phyloP scores from a whole-genome alignment of 2,329 filamentous ascomycete genomes.

The Trichoderma pleuroti region DNA sequence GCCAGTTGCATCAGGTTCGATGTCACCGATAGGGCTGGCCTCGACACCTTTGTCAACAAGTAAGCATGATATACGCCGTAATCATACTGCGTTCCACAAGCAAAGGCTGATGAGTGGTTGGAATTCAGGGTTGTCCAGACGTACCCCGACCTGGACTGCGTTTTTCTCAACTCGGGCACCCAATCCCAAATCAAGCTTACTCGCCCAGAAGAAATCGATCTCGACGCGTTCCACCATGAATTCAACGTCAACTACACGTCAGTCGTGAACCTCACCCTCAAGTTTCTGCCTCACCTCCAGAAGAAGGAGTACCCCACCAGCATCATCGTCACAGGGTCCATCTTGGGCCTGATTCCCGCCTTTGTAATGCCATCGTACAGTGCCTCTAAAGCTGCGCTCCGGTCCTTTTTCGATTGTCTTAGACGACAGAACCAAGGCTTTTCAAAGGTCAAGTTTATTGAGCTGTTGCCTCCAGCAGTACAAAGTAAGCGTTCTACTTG shows the following conservation, averaged over 20 bases:
- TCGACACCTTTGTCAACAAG: constrained; percentile 24
- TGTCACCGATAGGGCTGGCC: constrained; percentile 40
- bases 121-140: constrained; percentile 14
- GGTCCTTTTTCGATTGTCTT: constrained; percentile 23
- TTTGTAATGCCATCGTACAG: constrained; percentile 23
- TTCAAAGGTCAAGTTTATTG: constrained; percentile 22
- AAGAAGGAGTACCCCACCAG: constrained; percentile 19
- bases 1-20: constrained; percentile 40
- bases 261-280: constrained; percentile 24
- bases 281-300: constrained; percentile 22
- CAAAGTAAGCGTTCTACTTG: constrained; percentile 18
- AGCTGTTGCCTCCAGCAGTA: constrained; percentile 24
- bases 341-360: constrained; percentile 21
- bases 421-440: constrained; percentile 21
- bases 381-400: constrained; percentile 25
- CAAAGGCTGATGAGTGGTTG: not conserved
- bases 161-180: constrained; percentile 56
- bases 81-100: not conserved
- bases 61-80: not conserved
- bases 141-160: constrained; percentile 51
- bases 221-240: constrained; percentile 27
- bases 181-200: constrained; percentile 39
- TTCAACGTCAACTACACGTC: constrained; percentile 24
- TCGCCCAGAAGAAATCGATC: constrained; percentile 23
- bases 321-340: constrained; percentile 23